Evolutionary conservation across 1,284 basidiomycete species (phyloP).

Genomic region (Inonotus obliquus): DNA sequence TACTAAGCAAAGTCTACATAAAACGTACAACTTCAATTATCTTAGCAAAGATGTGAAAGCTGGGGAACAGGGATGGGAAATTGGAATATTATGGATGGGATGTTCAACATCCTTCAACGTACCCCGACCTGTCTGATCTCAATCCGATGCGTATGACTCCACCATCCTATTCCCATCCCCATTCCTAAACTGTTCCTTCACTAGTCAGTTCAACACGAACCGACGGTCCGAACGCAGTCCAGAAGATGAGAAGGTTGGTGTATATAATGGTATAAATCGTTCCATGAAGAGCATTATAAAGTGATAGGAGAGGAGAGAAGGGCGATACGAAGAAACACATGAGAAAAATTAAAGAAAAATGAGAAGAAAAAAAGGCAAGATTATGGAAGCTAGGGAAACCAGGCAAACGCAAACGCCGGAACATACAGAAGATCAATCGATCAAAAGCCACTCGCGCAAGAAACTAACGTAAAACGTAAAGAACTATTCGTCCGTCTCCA

Average conservation of each 20-base stretch:
- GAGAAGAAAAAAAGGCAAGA: not conserved
- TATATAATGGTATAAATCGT: slow-evolving; percentile 2
- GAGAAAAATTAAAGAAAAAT: not conserved
- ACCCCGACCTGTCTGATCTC: too few species aligned
- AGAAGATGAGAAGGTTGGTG: not conserved
- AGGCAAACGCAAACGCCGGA: not conserved
- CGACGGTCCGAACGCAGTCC: not conserved
- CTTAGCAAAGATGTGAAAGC: too few species aligned
- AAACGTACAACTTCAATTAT: not conserved
- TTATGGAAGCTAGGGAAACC: not conserved
- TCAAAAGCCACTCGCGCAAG: not conserved
- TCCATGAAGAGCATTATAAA: not conserved
- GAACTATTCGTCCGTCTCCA: not conserved
- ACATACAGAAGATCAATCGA: not conserved
- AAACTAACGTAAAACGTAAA: not conserved
- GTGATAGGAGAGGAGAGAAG: not conserved
- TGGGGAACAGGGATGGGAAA: not conserved
- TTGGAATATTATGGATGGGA: not conserved
- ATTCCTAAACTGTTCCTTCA: not conserved
- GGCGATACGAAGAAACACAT: not conserved
- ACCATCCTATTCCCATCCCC: not conserved
- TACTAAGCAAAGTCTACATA: not conserved
- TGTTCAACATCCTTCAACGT: not conserved
- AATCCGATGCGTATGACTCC: not conserved
- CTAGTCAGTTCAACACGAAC: not conserved